Evolutionary conservation across 345 rosid species (phyloP).

Genomic region (Barbarea vulgaris): DNA sequence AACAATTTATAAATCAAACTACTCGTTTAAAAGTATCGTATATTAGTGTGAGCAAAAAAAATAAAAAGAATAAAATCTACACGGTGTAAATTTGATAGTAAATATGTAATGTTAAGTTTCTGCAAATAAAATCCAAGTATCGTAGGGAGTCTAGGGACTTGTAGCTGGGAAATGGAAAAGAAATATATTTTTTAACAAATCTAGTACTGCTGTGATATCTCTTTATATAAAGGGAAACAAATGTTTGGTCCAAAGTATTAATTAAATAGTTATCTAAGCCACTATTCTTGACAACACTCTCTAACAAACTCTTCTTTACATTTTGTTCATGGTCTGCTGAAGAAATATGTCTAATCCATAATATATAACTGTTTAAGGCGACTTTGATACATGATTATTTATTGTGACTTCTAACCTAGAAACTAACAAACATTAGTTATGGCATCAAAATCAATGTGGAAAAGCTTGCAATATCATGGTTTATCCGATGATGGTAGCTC

Average conservation of each 20-base stretch:
- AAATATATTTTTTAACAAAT: neutral
- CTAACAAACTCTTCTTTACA: conserved; percentile 32
- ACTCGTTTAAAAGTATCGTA: neutral
- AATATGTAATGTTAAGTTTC: neutral
- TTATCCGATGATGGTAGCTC: too few species aligned
- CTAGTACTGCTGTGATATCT: neutral
- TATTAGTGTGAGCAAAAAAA: neutral
- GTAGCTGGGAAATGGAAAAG: conserved; percentile 5
- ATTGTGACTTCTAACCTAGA: conserved; percentile 24
- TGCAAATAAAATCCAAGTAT: conserved; percentile 4
- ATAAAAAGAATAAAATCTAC: neutral
- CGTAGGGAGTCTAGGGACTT: neutral
- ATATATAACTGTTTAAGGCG: conserved; percentile 25
- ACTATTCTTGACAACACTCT: conserved; percentile 36
- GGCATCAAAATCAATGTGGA: conserved; percentile 27
- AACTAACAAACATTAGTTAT: neutral
- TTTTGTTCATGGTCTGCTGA: conserved; percentile 4
- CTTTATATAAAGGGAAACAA: conserved; percentile 29
- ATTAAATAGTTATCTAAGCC: conserved; percentile 5
- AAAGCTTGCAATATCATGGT: neutral
- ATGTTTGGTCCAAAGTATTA: conserved; percentile 25
- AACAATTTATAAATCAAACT: neutral
- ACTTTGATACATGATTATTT: conserved; percentile 26
- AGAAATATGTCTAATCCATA: conserved; percentile 32
- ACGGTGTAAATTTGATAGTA: neutral